Evolutionary conservation across 305 asterid species (phyloP).

Genomic region (Solanum hybrid): DNA sequence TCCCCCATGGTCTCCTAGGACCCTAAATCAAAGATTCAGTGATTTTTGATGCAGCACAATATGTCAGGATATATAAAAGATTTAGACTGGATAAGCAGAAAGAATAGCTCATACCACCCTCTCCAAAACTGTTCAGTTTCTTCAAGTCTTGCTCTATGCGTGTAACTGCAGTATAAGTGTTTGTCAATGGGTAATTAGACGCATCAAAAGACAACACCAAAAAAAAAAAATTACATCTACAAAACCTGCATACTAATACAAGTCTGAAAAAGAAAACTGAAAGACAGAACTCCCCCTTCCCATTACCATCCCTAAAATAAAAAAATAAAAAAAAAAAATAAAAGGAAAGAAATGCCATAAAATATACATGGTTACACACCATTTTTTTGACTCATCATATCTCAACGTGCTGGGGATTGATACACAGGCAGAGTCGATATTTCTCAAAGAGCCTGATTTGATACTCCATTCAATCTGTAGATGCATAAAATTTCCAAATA

Average conservation of each 20-base stretch:
- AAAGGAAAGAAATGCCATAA: neutral
- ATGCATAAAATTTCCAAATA: constrained; percentile 4
- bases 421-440: constrained; percentile 78
- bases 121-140: constrained; percentile 93
- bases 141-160: constrained; percentile 78
- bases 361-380: constrained; percentile 37
- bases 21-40: neutral
- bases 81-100: constrained; percentile 3
- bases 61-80: neutral
- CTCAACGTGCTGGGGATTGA: constrained; percentile 82
- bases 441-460: constrained; percentile 82
- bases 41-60: neutral
- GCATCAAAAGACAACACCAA: constrained; percentile 4
- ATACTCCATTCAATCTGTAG: constrained; percentile 90
- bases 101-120: constrained; percentile 63
- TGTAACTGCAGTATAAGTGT: constrained; percentile 47
- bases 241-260: neutral
- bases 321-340: neutral
- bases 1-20: neutral
- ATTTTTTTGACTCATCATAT: constrained; percentile 71
- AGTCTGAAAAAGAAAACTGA: constrained; percentile 1
- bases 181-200: neutral
- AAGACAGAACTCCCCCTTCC: neutral
- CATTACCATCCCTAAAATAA: neutral
- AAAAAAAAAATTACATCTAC: neutral